Evolutionary conservation across 805 yeast genomes (phyloP), one percentile per base, ranked within the genome.

Genomic region (Saccharomycodes ludwigii): DNA sequence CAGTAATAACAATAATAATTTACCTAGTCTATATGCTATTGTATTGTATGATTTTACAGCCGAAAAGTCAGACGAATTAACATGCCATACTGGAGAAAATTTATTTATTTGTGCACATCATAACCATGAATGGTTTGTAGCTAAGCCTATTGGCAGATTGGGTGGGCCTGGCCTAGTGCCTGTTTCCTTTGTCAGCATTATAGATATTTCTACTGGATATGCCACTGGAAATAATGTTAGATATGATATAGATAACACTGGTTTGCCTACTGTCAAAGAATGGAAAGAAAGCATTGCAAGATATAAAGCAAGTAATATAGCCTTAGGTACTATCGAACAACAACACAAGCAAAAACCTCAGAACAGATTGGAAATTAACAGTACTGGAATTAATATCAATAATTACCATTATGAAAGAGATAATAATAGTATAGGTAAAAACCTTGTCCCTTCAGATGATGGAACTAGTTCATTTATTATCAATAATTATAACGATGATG

Each of bases 121-220:
- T 50, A 85, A 84, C 34, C 80, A 66, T 41, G 99, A 93, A 58
- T 91, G 99, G 99, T 86, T 85, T 46, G 91, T 91, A 37, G 97
- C 96, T 4, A 91, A 91, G 53, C 95, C 95, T 10, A 81, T 91
- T 26, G 93, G 88, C 37, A 65, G 96, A 33, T 63, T 91, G 23
- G 97, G 98, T 17, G 98, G 96, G 1, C 97, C 97, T 0, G 98
- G 99, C 1, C 65, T 91, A 28, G 93, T 91, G 6, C 98, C 99
- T 0, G 86, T 83, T 4, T 71, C 82, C 13, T 91, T 81, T 47
- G 91, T 91, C 16, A 82, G 84, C 48, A 68, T 88, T 22, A 73
- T 88, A 24, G 94, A 91, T 53, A 67, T 85, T 36, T 62, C 73
- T 16, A 65, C 82, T 2, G 71, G 78, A 34, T 60, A 65, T 44